Conservation (phyloP, 805 yeast species). For the Starmerella powellii region DNA sequence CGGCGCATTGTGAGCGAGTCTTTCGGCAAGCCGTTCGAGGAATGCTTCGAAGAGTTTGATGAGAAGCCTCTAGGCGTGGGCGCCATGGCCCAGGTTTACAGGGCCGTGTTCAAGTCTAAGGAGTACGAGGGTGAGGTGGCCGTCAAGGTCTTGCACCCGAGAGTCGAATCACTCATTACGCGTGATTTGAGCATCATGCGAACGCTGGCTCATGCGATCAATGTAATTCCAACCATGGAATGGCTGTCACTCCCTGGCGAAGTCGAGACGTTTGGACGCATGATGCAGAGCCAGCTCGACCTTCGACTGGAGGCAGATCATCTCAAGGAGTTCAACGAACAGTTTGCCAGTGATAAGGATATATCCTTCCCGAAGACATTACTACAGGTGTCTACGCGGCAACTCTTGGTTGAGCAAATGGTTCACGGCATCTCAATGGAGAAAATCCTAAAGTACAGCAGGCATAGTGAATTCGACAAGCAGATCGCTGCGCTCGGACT, state of each 20-base stretch:
- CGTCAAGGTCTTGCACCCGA: constrained; percentile 84
- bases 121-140: constrained; percentile 46
- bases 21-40: constrained; percentile 51
- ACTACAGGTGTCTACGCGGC: constrained; percentile 48
- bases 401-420: constrained; percentile 74
- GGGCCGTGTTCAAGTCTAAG: constrained; percentile 44
- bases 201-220: constrained; percentile 59
- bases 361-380: constrained; percentile 74
- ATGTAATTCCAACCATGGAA: constrained; percentile 83
- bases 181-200: constrained; percentile 78
- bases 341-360: constrained; percentile 47
- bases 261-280: constrained; percentile 70
- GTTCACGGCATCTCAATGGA: constrained; percentile 76
- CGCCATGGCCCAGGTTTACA: constrained; percentile 92
- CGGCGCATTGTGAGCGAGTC: constrained; percentile 45
- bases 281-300: constrained; percentile 85
- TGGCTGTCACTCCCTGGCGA: constrained; percentile 95
- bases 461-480: constrained; percentile 32
- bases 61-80: constrained; percentile 87
- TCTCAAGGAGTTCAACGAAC: constrained; percentile 53
- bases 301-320: constrained; percentile 81
- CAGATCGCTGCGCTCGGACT: constrained; percentile 67
- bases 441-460: constrained; percentile 38
- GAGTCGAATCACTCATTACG: constrained; percentile 55
- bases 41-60: constrained; percentile 67